These are phyloP conservation scores for Fusarium robinianum DNA, from an alignment of 2,329 filamentous ascomycete genomes.

Conservation along the genomic window DNA sequence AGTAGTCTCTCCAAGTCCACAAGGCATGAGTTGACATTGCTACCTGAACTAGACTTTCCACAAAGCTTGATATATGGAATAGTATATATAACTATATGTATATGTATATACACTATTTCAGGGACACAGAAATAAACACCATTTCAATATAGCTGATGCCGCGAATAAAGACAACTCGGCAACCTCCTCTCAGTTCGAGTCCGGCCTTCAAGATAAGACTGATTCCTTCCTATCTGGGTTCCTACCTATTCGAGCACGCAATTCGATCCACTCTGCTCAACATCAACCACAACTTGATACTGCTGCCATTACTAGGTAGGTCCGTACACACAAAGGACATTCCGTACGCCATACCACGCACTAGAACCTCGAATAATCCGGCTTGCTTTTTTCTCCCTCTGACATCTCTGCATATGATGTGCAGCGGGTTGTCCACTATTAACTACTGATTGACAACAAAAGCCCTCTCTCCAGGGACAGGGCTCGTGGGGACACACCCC, in stretches of 20 bases:
- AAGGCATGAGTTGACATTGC: too few relatives aligned
- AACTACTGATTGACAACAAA: slow-evolving; percentile 1
- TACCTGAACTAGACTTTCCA: too few relatives aligned
- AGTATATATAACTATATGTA: not conserved
- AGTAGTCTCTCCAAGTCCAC: too few relatives aligned
- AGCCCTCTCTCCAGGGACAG: slow-evolving; percentile 1
- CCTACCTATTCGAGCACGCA: slow-evolving; percentile 31
- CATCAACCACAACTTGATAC: slow-evolving; percentile 15
- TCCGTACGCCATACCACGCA: too few relatives aligned
- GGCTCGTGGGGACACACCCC: too few relatives aligned
- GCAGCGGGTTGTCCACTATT: not conserved
- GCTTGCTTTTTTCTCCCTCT: not conserved
- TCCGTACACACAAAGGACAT: too few relatives aligned
- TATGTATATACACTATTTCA: not conserved
- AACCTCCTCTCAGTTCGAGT: slow-evolving; percentile 8
- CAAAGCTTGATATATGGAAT: too few relatives aligned
- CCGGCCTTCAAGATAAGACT: slow-evolving; percentile 6
- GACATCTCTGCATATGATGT: slow-evolving; percentile 1
- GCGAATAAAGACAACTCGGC: slow-evolving; percentile 4
- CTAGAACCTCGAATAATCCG: too few relatives aligned
- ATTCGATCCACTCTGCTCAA: slow-evolving; percentile 31
- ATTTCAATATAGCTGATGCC: too few relatives aligned
- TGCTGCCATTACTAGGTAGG: too few relatives aligned
- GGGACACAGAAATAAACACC: not conserved
- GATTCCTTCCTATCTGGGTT: slow-evolving; percentile 9